A percentile compares a stretch with the other conserved stretches of the same genome.
These are phyloP conservation scores for Spathaspora sp. DNA, from an alignment of 805 yeast species.

Conservation along the genomic window DNA sequence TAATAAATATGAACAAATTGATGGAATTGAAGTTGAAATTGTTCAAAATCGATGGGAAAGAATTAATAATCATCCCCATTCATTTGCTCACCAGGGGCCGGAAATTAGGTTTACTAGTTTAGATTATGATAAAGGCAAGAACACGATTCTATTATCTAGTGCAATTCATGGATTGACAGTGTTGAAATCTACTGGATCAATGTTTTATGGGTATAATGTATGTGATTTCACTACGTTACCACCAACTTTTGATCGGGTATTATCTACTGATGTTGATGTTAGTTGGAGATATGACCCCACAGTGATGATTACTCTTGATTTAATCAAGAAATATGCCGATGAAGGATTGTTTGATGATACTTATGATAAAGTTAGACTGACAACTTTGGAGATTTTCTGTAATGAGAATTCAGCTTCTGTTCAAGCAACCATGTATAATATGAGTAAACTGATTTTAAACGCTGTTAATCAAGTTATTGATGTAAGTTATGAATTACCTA, in stretches of 20 bases:
- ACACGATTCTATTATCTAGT: constrained; percentile 53
- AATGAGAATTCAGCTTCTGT: constrained; percentile 88
- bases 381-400: constrained; percentile 77
- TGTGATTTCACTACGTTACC: constrained; percentile 87
- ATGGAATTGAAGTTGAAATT: constrained; percentile 64
- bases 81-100: constrained; percentile 80
- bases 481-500: constrained; percentile 79
- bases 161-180: constrained; percentile 78
- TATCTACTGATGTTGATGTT: constrained; percentile 82
- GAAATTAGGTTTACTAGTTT: constrained; percentile 67
- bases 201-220: constrained; percentile 81
- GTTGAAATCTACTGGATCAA: constrained; percentile 86
- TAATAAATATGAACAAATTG: constrained; percentile 70
- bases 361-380: constrained; percentile 57
- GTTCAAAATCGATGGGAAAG: constrained; percentile 80
- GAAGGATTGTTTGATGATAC: constrained; percentile 63
- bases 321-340: constrained; percentile 45
- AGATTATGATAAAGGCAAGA: constrained; percentile 44
- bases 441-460: constrained; percentile 70
- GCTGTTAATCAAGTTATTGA: constrained; percentile 52
- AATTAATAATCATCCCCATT: constrained; percentile 68
- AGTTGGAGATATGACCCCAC: constrained; percentile 61
- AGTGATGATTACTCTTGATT: constrained; percentile 46
- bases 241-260: constrained; percentile 80
- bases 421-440: constrained; percentile 95